Evolutionary conservation across 176 grass and related monocot genomes (phyloP).

Genomic region (Avena sativa): DNA sequence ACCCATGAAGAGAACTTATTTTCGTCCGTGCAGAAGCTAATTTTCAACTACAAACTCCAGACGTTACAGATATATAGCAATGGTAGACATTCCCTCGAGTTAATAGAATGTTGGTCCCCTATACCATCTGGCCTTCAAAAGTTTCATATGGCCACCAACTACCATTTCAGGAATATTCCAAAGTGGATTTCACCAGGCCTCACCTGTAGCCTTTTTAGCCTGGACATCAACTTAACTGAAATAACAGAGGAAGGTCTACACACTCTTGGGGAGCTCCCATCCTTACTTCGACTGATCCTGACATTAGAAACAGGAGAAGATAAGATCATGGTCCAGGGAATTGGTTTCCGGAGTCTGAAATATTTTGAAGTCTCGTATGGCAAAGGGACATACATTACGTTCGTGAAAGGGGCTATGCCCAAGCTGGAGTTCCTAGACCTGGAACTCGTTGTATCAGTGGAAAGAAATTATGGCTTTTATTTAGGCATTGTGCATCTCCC

Average conservation of each 20-base stretch:
- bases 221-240: not conserved
- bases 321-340: too few relatives aligned
- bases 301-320: too few relatives aligned
- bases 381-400: not conserved
- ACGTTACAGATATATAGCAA: not conserved
- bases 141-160: not conserved
- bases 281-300: not conserved
- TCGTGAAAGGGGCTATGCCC: not conserved
- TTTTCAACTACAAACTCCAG: not conserved
- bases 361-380: too few relatives aligned
- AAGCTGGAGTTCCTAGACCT: not conserved
- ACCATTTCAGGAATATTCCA: not conserved
- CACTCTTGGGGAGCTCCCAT: not conserved
- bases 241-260: not conserved
- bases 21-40: not conserved
- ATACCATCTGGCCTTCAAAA: not conserved
- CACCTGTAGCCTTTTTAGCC: not conserved
- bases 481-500: not conserved
- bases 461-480: not conserved
- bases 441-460: not conserved
- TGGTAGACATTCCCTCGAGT: not conserved
- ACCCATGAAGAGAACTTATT: not conserved
- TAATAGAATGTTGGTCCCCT: not conserved
- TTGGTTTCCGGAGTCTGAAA: too few relatives aligned
- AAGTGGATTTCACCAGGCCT: not conserved